Evolutionary conservation across 2,329 filamentous ascomycete species (phyloP), one percentile per base, ranked within the genome.

Genomic region (Cladosporium sp.): DNA sequence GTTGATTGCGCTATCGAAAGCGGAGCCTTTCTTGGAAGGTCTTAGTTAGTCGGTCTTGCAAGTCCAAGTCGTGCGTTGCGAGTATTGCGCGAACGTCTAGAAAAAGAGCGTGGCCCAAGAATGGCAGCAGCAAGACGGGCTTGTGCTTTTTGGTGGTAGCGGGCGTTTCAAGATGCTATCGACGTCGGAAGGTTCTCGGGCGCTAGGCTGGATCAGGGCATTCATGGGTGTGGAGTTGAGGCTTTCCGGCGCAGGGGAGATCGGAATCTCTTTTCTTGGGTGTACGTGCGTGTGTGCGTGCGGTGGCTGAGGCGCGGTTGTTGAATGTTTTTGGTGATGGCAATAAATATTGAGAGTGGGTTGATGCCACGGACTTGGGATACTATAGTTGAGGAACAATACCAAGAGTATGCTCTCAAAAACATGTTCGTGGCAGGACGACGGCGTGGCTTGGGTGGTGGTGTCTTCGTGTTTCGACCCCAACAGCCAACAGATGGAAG

Each of bases 211-310:
- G 8, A 28, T 47, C 18, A 6, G 24, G 38, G 58, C 18, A 49
- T 34, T 32, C 28, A 30, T 28, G 26, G 26, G 28, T 32, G 41
- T 49, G 59, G 59, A 49, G 59, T 24, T 15, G 18, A 26, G n/a
- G 38, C 38, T 61, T 38, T 47, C 28, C 44, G 30, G 47, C 10
- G 59, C 47, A 52, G 59, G 59, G 59, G 44, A 34, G 59, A 62
- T 62, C 59, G 47, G 59, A 62, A 62, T 62, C 47, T 62, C 47
- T 26, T 52, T 52, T 18, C 26, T 10, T 52, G 47, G n/a, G 47
- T 4, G 58, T n/a, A n/a, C n/a, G 41, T 21, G 18, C 18, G 36
- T 44, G 41, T 12, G 41, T 18, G 26, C 57, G 57, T 62, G 59
- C 59, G 59, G 44, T 54, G 59, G 44, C 47, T 52, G 44, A n/a